Evolutionary conservation across 768 basidiomycete species (phyloP).

Genomic region (Phylloporus sp.): DNA sequence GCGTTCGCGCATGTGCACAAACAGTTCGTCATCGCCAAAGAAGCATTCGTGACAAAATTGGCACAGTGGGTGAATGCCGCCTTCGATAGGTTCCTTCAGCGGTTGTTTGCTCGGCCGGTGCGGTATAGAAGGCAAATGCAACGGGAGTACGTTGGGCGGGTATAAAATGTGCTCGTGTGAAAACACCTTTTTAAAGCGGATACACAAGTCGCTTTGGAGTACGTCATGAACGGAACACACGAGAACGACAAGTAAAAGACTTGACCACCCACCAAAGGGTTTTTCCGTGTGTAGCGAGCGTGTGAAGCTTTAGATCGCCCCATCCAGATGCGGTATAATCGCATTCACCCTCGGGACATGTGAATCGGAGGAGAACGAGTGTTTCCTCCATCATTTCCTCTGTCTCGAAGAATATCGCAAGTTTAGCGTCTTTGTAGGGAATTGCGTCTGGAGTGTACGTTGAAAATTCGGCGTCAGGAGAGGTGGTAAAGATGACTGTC

Average conservation of each 20-base stretch:
- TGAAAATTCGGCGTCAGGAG: slow-evolving; percentile 56
- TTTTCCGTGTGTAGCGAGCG: slow-evolving; percentile 67
- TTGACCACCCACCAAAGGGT: slow-evolving; percentile 63
- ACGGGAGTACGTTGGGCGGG: slow-evolving; percentile 53
- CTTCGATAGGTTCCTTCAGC: slow-evolving; percentile 57
- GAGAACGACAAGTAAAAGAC: neutral
- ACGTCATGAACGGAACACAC: neutral
- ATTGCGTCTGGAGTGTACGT: slow-evolving; percentile 54
- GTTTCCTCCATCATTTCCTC: slow-evolving; percentile 95
- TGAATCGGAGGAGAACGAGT: slow-evolving; percentile 86
- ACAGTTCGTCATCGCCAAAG: slow-evolving; percentile 93
- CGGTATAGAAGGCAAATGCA: slow-evolving; percentile 75
- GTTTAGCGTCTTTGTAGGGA: slow-evolving; percentile 64
- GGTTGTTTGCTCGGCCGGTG: slow-evolving; percentile 37
- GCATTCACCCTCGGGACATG: slow-evolving; percentile 85
- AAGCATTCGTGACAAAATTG: slow-evolving; percentile 91
- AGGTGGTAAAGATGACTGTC: slow-evolving; percentile 70
- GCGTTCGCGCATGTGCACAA: slow-evolving; percentile 83
- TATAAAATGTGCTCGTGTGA: slow-evolving; percentile 92
- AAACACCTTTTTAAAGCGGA: slow-evolving; percentile 89
- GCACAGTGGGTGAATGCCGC: slow-evolving; percentile 75
- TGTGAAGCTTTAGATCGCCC: slow-evolving; percentile 86
- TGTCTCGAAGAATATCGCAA: slow-evolving; percentile 83
- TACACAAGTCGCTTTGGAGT: slow-evolving; percentile 73
- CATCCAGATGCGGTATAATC: slow-evolving; percentile 83